Evolutionary conservation across 495 filamentous ascomycete species (phyloP).

Genomic region (Penicillium psychrofluorescens): DNA sequence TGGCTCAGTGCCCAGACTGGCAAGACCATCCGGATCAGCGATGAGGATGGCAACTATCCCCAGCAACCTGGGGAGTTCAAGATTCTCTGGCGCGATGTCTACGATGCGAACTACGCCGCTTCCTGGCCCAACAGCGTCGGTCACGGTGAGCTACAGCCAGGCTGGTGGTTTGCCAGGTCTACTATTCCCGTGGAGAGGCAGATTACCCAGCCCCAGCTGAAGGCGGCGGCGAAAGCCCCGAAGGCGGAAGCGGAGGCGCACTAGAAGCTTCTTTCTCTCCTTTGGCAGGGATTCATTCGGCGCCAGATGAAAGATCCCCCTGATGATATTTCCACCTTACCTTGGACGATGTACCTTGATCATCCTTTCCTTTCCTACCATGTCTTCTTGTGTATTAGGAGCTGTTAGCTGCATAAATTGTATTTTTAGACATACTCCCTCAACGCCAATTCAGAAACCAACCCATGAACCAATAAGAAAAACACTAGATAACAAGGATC

Average conservation of each 20-base stretch:
- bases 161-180: constrained; percentile 23
- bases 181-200: no score
- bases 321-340: constrained; percentile 11
- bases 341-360: constrained; percentile 7
- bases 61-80: constrained; percentile 31
- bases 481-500: no score
- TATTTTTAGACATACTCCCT: constrained; percentile 46
- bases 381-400: constrained; percentile 9
- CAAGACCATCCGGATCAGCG: constrained; percentile 3
- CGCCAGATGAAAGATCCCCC: constrained; percentile 5
- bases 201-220: constrained; percentile 29
- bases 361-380: constrained; percentile 10
- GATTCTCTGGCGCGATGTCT: constrained; percentile 63
- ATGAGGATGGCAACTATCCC: constrained; percentile 22
- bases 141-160: constrained; percentile 46
- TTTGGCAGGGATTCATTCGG: background rate
- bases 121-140: constrained; percentile 62
- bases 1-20: no score
- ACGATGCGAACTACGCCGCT: constrained; percentile 58
- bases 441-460: constrained; percentile 5
- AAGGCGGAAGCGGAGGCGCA: background rate
- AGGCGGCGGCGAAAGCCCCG: constrained; percentile 16
- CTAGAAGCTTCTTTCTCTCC: background rate
- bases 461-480: background rate
- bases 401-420: constrained; percentile 40